Conservation (phyloP, 2,329 filamentous ascomycete species). For the Paracoccidioides brasiliensis region DNA sequence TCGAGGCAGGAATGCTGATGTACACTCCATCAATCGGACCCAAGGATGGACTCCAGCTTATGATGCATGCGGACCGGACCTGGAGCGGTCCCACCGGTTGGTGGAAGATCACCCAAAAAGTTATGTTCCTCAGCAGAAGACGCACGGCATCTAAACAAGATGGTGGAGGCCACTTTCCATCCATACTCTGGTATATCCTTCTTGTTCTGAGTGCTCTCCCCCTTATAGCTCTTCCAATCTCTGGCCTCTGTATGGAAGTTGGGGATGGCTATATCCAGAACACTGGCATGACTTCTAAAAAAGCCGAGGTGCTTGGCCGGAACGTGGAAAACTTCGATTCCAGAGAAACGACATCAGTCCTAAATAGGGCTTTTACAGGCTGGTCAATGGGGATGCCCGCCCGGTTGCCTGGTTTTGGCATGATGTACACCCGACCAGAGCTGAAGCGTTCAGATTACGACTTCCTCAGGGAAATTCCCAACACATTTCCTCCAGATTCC, state of each 20-base stretch:
- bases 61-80: conserved; percentile 3
- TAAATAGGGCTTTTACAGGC: background rate
- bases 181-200: background rate
- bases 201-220: background rate
- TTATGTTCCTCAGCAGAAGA: background rate
- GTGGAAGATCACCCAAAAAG: background rate
- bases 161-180: background rate
- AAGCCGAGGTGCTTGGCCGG: background rate
- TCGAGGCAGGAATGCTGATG: conserved; percentile 2
- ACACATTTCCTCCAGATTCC: background rate
- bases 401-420: background rate
- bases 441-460: conserved; percentile 1
- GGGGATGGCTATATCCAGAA: background rate
- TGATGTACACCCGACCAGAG: background rate
- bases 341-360: background rate
- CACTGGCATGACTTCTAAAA: background rate
- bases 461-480: background rate
- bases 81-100: background rate
- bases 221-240: background rate
- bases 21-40: background rate
- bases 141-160: background rate
- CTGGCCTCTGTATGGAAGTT: background rate
- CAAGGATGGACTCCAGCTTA: background rate
- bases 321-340: background rate
- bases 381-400: background rate